Base-by-base conservation (phyloP, 2,329 filamentous ascomycete species). In the Lecanicillium sp. region DNA sequence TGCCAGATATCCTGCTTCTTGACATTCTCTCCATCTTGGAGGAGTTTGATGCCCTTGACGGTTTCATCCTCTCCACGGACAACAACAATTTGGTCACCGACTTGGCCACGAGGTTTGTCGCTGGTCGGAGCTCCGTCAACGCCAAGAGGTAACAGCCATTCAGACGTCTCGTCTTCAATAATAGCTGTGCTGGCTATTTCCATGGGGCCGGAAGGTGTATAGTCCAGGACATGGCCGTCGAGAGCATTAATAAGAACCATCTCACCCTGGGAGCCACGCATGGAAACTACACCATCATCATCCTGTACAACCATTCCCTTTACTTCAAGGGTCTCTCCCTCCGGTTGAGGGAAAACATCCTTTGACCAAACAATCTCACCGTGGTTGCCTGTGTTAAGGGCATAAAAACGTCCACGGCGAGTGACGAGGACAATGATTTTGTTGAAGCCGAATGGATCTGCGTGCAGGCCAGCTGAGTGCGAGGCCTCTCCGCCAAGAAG, bases 401-500 rank as follows among this genome's bases (percentile, higher is more conserved):
- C 86, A 48, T 89, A 83, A 14, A 96, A 64, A 47, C 84, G 80
- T 12, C 89, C 89, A 41, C 79, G 80, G 39, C 77, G 72, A 2
- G 89, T 95, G 5, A 83, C 88, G 36, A 95, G 67, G 41, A 95
- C 69, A 5, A 89, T 75, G 22, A 90, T 66, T 61, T 95, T 94
- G 58, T 85, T 82, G 61, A 95, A 90, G 4, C 90, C 90, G 57
- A 96, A 96, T 29, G 71, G 77, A 51, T 92, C 84, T 13, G 78
- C 71, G 14, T 67, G 63, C n/a, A 82, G 64, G 6, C 68, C 67
- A 19, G 65, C 58, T 15, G 58, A 56, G 16, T 62, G 60, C 11
- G 54, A 60, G 1, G 60, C 63, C 8, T 73, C 68, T 1, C 74
- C 73, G 22, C 78, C 76, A 8, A 80, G 54, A 13, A 86, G 66